Percentiles rank a stretch among this genome's conserved stretches.
These are phyloP conservation scores for Sambucus nigra DNA, from an alignment of 129 eudicot species.

Conservation along the genomic window DNA sequence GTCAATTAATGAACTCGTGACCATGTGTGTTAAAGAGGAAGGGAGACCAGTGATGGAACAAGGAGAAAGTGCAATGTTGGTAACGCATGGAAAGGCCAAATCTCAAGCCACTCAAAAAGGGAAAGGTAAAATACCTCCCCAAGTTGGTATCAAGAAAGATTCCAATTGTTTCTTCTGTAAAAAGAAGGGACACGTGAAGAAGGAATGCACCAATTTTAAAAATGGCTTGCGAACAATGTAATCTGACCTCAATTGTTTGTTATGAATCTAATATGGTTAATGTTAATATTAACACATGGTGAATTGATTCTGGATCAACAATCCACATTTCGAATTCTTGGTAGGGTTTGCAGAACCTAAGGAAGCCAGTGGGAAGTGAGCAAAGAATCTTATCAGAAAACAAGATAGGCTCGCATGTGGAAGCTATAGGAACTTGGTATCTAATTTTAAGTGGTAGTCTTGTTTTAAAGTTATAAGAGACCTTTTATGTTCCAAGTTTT, in stretches of 20 bases:
- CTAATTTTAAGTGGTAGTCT: neutral
- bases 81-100: neutral
- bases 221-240: neutral
- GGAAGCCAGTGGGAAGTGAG: neutral
- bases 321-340: neutral
- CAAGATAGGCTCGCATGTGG: neutral
- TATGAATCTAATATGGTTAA: neutral
- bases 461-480: neutral
- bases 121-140: neutral
- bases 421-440: neutral
- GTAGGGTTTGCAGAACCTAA: neutral
- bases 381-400: neutral
- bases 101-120: neutral
- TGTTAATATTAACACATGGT: constrained; percentile 1
- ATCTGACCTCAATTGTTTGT: neutral
- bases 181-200: constrained; percentile 5
- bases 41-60: neutral
- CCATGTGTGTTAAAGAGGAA: neutral
- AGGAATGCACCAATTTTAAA: neutral
- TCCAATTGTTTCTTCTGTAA: neutral
- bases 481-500: neutral
- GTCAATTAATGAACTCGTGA: too few relatives aligned
- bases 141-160: neutral
- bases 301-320: constrained; percentile 1
- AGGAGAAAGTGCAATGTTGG: neutral